Evolutionary conservation across 2,329 filamentous ascomycete genomes (phyloP), one percentile per base, ranked within the genome.

Genomic region (Pseudocercospora eumusae): DNA sequence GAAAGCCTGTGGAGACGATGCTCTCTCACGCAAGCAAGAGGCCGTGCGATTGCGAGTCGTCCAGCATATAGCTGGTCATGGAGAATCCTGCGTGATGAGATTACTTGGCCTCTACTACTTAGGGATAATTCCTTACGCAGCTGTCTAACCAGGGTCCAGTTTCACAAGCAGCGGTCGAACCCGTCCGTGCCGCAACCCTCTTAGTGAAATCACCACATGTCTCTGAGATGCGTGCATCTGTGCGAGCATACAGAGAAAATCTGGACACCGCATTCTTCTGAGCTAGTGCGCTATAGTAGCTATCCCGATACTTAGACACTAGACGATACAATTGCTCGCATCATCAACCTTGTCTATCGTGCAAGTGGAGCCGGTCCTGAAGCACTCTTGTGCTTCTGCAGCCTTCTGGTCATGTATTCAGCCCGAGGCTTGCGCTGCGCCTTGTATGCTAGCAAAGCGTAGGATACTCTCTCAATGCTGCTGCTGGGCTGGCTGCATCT

Each of bases 401-500:
- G n/a, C n/a, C 73, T 74, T 15, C 66, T 69, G 3, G 70, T 70
- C 15, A 74, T 59, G 54, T 73, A 71, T 13, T 66, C 67, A 27
- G 68, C 65, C 47, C 70, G 57, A 15, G 67, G 65, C 50, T 68
- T 69, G 21, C 66, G 27, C 50, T 61, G 62, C 33, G 45, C 45
- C 53, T 70, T 65, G 36, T 68, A 70, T 13, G 45, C 60, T 20
- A 42, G 21, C 50, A 68, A 40, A 11, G 66, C 68, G 9, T 62
- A n/a, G n/a, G n/a, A n/a, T 71, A 68, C 8, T 61, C 59, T 20
- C 62, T 18, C 28, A 69, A 40, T n/a, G 64, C 60, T 18, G 66
- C 66, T 21, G 66, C 63, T 25, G 89, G 73, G 1, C 85, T 83
- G 4, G 83, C 85, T 1, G 83, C 86, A 68, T 90, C 87, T 72